Evolutionary conservation across 768 basidiomycete species (phyloP), one percentile per base, ranked within the genome.

Genomic region (Boletus reticuloceps): DNA sequence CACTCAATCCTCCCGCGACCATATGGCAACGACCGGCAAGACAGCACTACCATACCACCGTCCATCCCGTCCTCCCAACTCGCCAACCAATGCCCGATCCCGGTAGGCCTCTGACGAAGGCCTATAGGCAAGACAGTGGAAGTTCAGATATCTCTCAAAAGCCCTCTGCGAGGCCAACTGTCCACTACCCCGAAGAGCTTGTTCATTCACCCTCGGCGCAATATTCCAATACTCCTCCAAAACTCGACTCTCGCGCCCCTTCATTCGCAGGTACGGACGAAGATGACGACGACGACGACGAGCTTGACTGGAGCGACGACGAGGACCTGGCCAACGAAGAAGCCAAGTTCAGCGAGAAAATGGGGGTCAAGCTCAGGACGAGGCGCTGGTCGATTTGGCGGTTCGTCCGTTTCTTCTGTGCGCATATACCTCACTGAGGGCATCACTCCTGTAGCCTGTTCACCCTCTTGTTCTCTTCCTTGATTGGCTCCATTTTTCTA

Each of bases 241-340:
- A 66, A 74, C 51, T 75, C 70, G 67, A 70, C 6, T 72, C 75
- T 27, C 69, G 65, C 27, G 58, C 67, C 25, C 60, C 82, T 17
- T 84, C 84, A 3, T 67, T 80, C 16, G 77, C 73, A 29, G 77
- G 71, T 39, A 81, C 80, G 5, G 85, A 87, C 47, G 86, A 85
- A 11, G 79, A 80, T 1, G 84, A 86, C 20, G 80, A 80, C 12
- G 78, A 80, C 0, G 75, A 69, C 0, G 71, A 79, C 1, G 77
- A 82, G n/a, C 89, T 84, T 55, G 85, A 91, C 65, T 90, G 89
- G 89, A 85, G 84, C 38, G 85, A 76, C 17, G 90, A 91, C 58
- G 89, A 89, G 51, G 88, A 91, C 63, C 74, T 92, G 17, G 81
- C 78, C 0, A 84, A 90, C 56, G 78, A 87, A 63, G 85, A 86